A percentile compares a stretch with the other conserved stretches of the same genome.
These are phyloP conservation scores for Saccharomycopsis sp. DNA, from an alignment of 805 yeast genomes.

Conservation along the genomic window DNA sequence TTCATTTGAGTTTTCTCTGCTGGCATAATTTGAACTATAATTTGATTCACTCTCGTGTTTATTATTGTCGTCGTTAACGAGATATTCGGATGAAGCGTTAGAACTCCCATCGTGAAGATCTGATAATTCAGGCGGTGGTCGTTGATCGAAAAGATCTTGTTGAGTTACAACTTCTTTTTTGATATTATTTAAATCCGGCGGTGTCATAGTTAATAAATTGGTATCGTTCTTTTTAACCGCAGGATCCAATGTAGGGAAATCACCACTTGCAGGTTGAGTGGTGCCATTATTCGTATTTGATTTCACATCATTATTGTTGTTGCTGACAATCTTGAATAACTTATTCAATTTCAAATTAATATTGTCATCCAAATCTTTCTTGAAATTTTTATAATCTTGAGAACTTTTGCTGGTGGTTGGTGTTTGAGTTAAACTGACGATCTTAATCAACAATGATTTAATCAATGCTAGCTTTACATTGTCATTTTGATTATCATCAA, in stretches of 20 bases:
- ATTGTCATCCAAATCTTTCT: slow-evolving; percentile 17
- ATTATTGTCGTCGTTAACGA: not conserved
- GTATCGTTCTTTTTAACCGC: not conserved
- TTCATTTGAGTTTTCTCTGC: slow-evolving; percentile 11
- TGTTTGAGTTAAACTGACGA: slow-evolving; percentile 1
- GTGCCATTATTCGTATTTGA: not conserved
- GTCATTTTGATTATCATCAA: slow-evolving; percentile 11
- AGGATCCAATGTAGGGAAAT: slow-evolving; percentile 16
- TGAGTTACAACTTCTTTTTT: no score
- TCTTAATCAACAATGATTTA: slow-evolving; percentile 18
- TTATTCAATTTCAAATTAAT: slow-evolving; percentile 11
- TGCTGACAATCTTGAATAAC: slow-evolving; percentile 10
- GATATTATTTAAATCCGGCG: not conserved
- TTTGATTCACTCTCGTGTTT: slow-evolving; percentile 2
- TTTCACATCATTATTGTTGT: not conserved
- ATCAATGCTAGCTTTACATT: slow-evolving; percentile 15
- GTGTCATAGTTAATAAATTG: not conserved
- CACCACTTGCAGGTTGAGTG: slow-evolving; percentile 1
- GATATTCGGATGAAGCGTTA: slow-evolving; percentile 17
- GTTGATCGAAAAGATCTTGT: no score
- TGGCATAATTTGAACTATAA: slow-evolving; percentile 15
- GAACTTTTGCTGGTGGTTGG: not conserved
- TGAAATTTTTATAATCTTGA: slow-evolving; percentile 5
- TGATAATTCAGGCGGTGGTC: not conserved
- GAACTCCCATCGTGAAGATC: not conserved